Conservation (phyloP, 2,329 filamentous ascomycete species). For the Fusarium cyanostomum region DNA sequence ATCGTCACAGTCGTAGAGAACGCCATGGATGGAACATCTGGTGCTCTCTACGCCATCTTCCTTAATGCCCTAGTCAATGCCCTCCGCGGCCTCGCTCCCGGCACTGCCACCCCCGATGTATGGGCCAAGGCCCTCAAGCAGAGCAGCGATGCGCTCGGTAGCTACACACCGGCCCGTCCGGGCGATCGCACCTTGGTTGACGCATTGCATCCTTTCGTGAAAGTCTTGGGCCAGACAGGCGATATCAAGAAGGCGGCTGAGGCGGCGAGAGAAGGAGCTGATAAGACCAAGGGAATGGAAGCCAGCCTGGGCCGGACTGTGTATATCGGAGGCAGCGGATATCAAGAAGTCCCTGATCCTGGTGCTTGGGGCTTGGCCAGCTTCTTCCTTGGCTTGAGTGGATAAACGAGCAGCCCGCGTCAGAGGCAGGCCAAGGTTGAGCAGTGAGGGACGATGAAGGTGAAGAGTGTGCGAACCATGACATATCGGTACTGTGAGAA, state of each 20-base stretch:
- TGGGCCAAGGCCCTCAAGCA: constrained; percentile 74
- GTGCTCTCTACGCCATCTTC: constrained; percentile 80
- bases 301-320: constrained; percentile 76
- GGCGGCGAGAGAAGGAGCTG: constrained; percentile 78
- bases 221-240: constrained; percentile 71
- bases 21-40: constrained; percentile 70
- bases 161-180: constrained; percentile 88
- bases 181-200: constrained; percentile 94
- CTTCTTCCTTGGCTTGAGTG: constrained; percentile 79
- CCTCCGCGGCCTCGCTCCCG: constrained; percentile 55
- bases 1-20: constrained; percentile 66
- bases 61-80: constrained; percentile 82
- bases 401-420: constrained; percentile 44
- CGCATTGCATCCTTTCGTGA: constrained; percentile 87
- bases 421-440: background rate
- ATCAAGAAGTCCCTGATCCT: constrained; percentile 63
- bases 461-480: background rate
- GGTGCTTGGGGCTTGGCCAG: constrained; percentile 80
- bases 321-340: constrained; percentile 56
- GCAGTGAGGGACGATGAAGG: background rate
- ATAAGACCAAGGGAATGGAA: constrained; percentile 90
- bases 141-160: constrained; percentile 75
- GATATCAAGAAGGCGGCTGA: constrained; percentile 77
- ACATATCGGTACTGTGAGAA: background rate
- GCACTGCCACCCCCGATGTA: constrained; percentile 52